These are phyloP conservation scores for Chlorella sp. DNA, from an alignment of 139 green algal species.

Conservation along the genomic window DNA sequence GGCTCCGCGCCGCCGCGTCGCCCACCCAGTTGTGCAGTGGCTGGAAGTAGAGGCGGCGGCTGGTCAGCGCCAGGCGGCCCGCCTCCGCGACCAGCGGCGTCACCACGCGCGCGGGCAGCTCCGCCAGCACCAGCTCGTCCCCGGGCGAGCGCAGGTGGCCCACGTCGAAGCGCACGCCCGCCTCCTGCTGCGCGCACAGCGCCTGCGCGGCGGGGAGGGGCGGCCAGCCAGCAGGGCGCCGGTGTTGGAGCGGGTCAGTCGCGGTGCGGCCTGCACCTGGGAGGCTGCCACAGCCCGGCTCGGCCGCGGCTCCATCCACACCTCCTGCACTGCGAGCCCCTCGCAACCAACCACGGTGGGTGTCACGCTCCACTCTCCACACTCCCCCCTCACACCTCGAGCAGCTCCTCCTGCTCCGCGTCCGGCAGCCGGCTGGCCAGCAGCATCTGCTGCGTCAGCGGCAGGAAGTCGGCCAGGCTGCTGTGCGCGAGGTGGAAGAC, in stretches of 20 bases:
- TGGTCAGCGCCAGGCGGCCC: conserved; percentile 76
- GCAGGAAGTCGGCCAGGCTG: conserved; percentile 64
- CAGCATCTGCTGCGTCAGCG: conserved; percentile 67
- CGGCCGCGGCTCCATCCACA: too few relatives aligned
- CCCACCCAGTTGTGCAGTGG: conserved; percentile 80
- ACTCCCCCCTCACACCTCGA: conserved; percentile 41
- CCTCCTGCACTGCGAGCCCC: too few relatives aligned
- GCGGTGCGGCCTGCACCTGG: too few relatives aligned
- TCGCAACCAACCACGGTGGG: too few relatives aligned
- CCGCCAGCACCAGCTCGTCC: conserved; percentile 59
- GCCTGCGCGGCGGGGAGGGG: background rate
- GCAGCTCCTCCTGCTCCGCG: conserved; percentile 45
- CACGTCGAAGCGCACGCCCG: conserved; percentile 69
- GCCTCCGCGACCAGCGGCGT: conserved; percentile 60
- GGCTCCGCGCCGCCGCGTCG: conserved; percentile 53
- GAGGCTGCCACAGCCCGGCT: too few relatives aligned
- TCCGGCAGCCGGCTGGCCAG: conserved; percentile 52
- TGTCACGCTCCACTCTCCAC: background rate
- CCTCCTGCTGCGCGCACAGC: conserved; percentile 42
- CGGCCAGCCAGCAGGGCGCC: too few relatives aligned
- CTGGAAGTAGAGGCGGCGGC: conserved; percentile 80
- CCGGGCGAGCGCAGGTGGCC: conserved; percentile 57
- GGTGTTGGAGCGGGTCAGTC: too few relatives aligned
- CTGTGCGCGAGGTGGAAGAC: conserved; percentile 71
- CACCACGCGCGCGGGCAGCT: conserved; percentile 40